Percentiles rank a stretch among this genome's conserved stretches.
Evolutionary conservation across 2,329 filamentous ascomycete genomes (phyloP).

Genomic region (Claviceps sp.): DNA sequence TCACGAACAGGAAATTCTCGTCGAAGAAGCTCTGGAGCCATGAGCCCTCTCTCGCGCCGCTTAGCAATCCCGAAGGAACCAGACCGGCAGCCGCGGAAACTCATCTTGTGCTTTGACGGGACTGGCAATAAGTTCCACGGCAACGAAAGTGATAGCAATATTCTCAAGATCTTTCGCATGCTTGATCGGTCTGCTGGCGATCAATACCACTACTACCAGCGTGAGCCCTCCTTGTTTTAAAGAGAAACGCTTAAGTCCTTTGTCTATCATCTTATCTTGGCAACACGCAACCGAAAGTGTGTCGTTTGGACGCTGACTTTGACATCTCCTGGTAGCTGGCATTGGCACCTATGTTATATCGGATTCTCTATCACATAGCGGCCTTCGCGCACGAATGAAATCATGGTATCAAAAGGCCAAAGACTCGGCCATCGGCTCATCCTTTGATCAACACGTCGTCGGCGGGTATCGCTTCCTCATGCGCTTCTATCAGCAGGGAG

Average conservation of each 20-base stretch:
- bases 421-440: slow-evolving; percentile 67
- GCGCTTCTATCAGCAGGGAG: slow-evolving; percentile 52
- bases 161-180: slow-evolving; percentile 59
- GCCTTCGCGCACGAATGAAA: slow-evolving; percentile 40
- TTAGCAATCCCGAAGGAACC: background rate
- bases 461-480: slow-evolving; percentile 71
- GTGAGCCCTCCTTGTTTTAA: slow-evolving; percentile 20
- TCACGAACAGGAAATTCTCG: background rate
- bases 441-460: slow-evolving; percentile 72
- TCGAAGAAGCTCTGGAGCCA: background rate
- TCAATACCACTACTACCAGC: slow-evolving; percentile 53
- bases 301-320: background rate
- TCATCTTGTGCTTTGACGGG: slow-evolving; percentile 49
- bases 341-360: slow-evolving; percentile 62
- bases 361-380: slow-evolving; percentile 43
- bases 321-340: slow-evolving; percentile 32
- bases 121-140: slow-evolving; percentile 52
- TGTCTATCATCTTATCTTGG: background rate
- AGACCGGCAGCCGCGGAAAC: slow-evolving; percentile 23
- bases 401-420: slow-evolving; percentile 62
- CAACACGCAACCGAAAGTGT: background rate
- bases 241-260: background rate
- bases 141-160: slow-evolving; percentile 49
- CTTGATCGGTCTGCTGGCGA: slow-evolving; percentile 48
- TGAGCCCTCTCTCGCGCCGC: slow-evolving; percentile 2